A percentile compares a stretch with the other conserved stretches of the same genome.
Conservation (phyloP, 2,329 filamentous ascomycete species). For the Colletotrichum phormii region DNA sequence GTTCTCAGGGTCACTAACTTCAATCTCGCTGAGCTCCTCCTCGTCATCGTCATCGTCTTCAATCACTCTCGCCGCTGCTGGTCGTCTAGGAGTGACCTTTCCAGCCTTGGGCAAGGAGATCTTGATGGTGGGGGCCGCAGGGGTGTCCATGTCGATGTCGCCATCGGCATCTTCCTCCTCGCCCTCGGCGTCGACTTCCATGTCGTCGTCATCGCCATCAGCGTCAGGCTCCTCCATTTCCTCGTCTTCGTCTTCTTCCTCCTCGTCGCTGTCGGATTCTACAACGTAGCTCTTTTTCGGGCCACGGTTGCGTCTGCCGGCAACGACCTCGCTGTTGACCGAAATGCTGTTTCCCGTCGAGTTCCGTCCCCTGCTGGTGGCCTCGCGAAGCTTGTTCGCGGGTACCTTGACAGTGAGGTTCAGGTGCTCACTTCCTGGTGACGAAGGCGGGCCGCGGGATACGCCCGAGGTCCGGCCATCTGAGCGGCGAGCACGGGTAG, state of each 20-base stretch:
- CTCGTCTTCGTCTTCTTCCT: conserved; percentile 54
- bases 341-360: conserved; percentile 44
- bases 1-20: conserved; percentile 43
- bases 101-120: conserved; percentile 36
- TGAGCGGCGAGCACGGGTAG: conserved; percentile 61
- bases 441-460: conserved; percentile 58
- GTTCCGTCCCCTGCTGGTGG: conserved; percentile 53
- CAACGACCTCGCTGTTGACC: conserved; percentile 55
- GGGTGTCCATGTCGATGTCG: conserved; percentile 60
- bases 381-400: conserved; percentile 63
- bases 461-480: conserved; percentile 57
- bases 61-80: conserved; percentile 36
- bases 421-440: conserved; percentile 58
- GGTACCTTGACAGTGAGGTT: conserved; percentile 65
- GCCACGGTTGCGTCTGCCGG: conserved; percentile 64
- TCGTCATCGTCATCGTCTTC: conserved; percentile 40
- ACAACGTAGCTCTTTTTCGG: conserved; percentile 71
- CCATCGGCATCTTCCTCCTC: conserved; percentile 47
- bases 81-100: conserved; percentile 32
- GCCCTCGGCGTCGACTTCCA: conserved; percentile 49
- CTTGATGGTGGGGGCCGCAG: conserved; percentile 40
- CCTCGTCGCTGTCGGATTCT: conserved; percentile 63
- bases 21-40: conserved; percentile 40
- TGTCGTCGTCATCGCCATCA: conserved; percentile 52
- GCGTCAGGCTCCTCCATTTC: conserved; percentile 44